Conservation (phyloP, 371 early-diverging fungal genomes). For the Mucor racemosus region DNA sequence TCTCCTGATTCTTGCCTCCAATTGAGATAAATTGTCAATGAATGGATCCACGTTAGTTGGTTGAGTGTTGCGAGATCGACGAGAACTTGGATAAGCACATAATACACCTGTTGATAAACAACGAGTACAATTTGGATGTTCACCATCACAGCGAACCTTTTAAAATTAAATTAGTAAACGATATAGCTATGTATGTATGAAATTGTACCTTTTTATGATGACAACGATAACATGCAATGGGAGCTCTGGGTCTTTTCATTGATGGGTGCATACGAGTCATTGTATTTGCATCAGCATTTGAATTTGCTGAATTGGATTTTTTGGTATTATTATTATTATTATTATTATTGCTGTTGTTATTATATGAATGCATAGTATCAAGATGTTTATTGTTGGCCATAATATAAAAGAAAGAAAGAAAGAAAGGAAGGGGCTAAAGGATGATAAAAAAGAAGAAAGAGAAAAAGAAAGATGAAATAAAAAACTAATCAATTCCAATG, state of each 20-base stretch:
- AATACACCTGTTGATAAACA: conserved; percentile 42
- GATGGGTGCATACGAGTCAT: conserved; percentile 34
- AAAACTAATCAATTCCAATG: too few species aligned
- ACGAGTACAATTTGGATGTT: conserved; percentile 47
- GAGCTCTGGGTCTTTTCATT: conserved; percentile 43
- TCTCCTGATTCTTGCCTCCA: conserved; percentile 39
- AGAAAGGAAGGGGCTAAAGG: neutral
- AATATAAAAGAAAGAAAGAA: neutral
- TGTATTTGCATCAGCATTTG: neutral
- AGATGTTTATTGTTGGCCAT: conserved; percentile 17
- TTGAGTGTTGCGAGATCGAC: conserved; percentile 52
- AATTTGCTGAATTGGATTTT: neutral
- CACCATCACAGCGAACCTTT: conserved; percentile 50
- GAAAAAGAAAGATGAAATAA: neutral
- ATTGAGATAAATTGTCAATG: conserved; percentile 45
- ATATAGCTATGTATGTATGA: neutral
- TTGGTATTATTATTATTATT: neutral
- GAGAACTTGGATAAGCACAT: conserved; percentile 51
- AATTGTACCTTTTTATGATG: conserved; percentile 47
- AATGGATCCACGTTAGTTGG: conserved; percentile 48
- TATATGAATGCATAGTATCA: conserved; percentile 13
- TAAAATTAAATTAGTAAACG: neutral
- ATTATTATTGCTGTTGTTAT: neutral
- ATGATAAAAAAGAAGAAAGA: conserved; percentile 1
- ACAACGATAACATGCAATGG: conserved; percentile 48